Evolutionary conservation across 805 yeast species (phyloP), one percentile per base, ranked within the genome.

Genomic region (Teunomyces pallodes): DNA sequence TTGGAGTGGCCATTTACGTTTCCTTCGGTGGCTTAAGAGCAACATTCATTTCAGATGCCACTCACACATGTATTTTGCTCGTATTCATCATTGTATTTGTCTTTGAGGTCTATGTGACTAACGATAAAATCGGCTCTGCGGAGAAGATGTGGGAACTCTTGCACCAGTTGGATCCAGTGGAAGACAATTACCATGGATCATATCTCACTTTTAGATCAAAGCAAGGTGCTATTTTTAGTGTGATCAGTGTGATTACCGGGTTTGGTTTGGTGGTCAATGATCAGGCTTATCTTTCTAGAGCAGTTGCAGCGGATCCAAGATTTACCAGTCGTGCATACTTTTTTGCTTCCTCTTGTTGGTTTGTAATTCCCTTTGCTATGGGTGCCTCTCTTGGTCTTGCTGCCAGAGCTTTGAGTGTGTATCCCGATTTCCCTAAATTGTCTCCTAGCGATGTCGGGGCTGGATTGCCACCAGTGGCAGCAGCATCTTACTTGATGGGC

Each of bases 321-420:
- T 52, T 47, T 30, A 59, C 62, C 9, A 56, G 57, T 29, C 36
- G 53, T 8, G 65, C 61, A n/a, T 60, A 61, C 48, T 55, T 60
- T 35, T 51, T 57, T 49, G 66, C 64, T 5, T 56, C 58, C 2
- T 46, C 55, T 20, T 55, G 60, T 48, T 61, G 66, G 66, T 60
- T 59, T 52, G 52, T 61, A 17, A 59, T 60, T 45, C 66, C 66
- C 10, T 55, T 57, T 47, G 55, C 62, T 3, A 53, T 62, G 52
- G 64, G 65, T 8, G 48, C 55, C 32, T 50, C 71, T 5, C 53
- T 57, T 51, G 79, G 78, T 5, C 57, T 74, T 46, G 76, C 80
- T 4, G 67, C 73, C 39, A 55, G 64, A 52, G 69, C 68, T 8
- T 52, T 64, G 36, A 43, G 56, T 12, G 54, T 28, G 10, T 51